Evolutionary conservation across 768 basidiomycete genomes (phyloP).

Genomic region (Phaffia australis): DNA sequence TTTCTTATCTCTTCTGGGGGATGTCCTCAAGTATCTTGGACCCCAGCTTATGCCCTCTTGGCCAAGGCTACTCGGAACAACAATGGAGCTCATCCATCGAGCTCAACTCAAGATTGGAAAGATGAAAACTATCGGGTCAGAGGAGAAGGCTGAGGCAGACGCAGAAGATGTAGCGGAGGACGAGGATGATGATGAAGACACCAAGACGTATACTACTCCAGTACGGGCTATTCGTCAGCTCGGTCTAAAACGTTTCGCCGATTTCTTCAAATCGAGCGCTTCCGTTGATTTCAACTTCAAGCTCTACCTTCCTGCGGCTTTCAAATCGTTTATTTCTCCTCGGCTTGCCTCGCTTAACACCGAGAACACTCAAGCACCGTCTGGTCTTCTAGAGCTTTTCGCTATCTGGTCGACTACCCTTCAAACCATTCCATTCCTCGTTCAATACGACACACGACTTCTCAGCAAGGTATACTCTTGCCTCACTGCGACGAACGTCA

Average conservation of each 20-base stretch:
- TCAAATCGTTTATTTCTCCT: conserved; percentile 64
- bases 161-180: conserved; percentile 38
- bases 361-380: conserved; percentile 88
- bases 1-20: conserved; percentile 71
- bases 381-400: conserved; percentile 75
- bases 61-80: conserved; percentile 61
- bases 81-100: conserved; percentile 53
- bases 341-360: conserved; percentile 60
- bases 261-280: conserved; percentile 70
- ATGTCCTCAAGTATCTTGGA: conserved; percentile 71
- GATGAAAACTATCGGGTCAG: conserved; percentile 14
- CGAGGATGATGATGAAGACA: conserved; percentile 37
- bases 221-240: conserved; percentile 62
- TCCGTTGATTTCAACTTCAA: conserved; percentile 54
- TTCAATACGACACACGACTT: conserved; percentile 55
- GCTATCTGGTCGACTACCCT: conserved; percentile 57
- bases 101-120: conserved; percentile 53
- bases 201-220: conserved; percentile 28
- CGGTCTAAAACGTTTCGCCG: conserved; percentile 72
- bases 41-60: conserved; percentile 58
- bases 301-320: conserved; percentile 57
- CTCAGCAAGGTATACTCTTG: conserved; percentile 73
- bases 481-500: conserved; percentile 70
- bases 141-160: conserved; percentile 25
- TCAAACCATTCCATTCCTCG: conserved; percentile 54